Percentiles rank a stretch among this genome's conserved stretches.
These are phyloP conservation scores for Pilaira anomala DNA, from an alignment of 192 early-diverging fungal genomes.

Conservation along the genomic window DNA sequence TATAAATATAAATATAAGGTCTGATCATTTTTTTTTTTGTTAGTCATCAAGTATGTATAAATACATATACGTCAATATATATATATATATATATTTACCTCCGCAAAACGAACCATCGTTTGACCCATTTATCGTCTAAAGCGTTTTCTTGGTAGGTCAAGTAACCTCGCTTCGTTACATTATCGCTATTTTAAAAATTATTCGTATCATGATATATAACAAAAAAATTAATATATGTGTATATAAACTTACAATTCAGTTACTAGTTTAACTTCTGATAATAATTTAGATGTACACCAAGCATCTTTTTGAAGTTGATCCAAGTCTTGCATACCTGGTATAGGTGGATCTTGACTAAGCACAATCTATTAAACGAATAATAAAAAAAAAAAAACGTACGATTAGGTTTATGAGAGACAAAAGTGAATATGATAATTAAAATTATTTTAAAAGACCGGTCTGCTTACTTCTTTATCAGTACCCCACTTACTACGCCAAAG, in stretches of 20 bases:
- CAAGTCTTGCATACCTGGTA: constrained; percentile 37
- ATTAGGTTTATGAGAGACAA: no score
- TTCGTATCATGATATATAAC: background rate
- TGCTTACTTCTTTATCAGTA: constrained; percentile 32
- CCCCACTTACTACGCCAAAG: constrained; percentile 33
- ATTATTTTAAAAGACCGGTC: background rate
- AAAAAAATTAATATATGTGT: background rate
- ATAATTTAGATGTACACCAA: constrained; percentile 30
- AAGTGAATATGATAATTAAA: background rate
- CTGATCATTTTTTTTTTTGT: constrained; percentile 34
- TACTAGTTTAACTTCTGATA: constrained; percentile 40
- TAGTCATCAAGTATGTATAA: background rate
- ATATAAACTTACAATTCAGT: constrained; percentile 30
- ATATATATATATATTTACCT: no score
- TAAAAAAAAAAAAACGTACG: constrained; percentile 15
- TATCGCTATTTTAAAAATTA: constrained; percentile 40
- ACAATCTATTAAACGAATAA: constrained; percentile 26
- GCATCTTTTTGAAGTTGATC: constrained; percentile 9
- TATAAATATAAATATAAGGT: constrained; percentile 81
- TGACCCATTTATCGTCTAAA: constrained; percentile 63
- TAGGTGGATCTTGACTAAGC: constrained; percentile 38
- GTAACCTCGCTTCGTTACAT: constrained; percentile 51
- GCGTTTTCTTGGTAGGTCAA: constrained; percentile 52
- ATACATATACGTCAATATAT: no score
- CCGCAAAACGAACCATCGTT: constrained; percentile 76